Evolutionary conservation across 2,329 filamentous ascomycete species (phyloP), one percentile per base, ranked within the genome.

Genomic region (Trichoderma harzianum): DNA sequence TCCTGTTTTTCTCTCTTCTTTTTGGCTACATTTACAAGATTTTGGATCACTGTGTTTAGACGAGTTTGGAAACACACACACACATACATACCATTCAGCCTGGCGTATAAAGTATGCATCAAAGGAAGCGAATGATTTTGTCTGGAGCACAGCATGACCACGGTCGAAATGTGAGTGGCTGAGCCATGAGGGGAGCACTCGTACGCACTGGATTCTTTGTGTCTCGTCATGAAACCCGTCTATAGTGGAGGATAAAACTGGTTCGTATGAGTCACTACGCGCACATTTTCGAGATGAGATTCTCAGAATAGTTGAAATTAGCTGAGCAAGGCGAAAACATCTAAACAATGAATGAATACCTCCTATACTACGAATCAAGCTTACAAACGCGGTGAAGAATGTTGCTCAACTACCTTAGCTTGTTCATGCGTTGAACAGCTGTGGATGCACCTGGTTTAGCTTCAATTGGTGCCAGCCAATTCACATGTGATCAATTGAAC

Each of bases 41-140:
- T 69, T 72, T 32, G 55, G 36, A 68, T 65, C 10, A 21, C 36
- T 58, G 69, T 51, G 36, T 64, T 71, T 53, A 66, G 69, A 66
- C 36, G 36, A 62, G 53, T 61, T 64, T 71, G 51, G 66, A 69
- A 60, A 61, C 34, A 34, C 63, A 39, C 61, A 63, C 34, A 64
- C 28, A 65, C 21, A 65, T 32, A 53, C 21, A 66, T 57, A 69
- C 36, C 55, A 69, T 34, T 61, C 39, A 69, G 65, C n/a, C 36
- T 60, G 65, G 55, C 36, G 65, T 61, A 69, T 51, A 51, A 61
- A 60, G 32, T 14, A 34, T 32, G 65, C 55, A 69, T 69, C 3
- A 34, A 24, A 57, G 26, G 57, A 58, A 61, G 65, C 55, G 36
- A 51, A 34, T 47, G n/a, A 61, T 34, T 69, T 24, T 60, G 57